Conservation (phyloP, 495 filamentous ascomycete species). For the Saxophila tyrrhenica region DNA sequence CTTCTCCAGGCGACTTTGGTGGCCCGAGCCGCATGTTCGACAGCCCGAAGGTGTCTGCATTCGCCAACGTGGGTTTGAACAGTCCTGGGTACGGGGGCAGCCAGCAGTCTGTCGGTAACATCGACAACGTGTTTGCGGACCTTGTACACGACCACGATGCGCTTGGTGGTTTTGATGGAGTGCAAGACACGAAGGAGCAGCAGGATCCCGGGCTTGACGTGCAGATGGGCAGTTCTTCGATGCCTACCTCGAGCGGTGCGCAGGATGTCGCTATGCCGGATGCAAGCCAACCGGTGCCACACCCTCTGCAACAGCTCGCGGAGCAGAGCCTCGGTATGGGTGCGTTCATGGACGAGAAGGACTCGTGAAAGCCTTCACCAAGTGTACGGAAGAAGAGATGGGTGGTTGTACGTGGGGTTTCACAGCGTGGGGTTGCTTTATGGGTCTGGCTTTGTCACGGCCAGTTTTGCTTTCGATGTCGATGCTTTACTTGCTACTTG, state of each 20-base stretch:
- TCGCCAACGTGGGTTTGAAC: not conserved
- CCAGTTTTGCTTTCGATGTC: not conserved
- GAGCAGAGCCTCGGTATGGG: not conserved
- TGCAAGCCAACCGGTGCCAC: not conserved
- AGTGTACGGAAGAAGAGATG: not conserved
- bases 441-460: not conserved
- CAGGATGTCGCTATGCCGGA: not conserved
- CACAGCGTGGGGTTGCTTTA: not conserved
- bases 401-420: not conserved
- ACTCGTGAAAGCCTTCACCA: not conserved
- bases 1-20: conserved; percentile 4
- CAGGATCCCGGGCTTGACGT: not conserved
- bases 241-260: not conserved
- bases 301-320: not conserved
- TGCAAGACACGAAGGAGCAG: conserved; percentile 2
- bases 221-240: not conserved
- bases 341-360: not conserved
- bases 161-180: conserved; percentile 8
- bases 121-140: conserved; percentile 19
- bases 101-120: conserved; percentile 9
- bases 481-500: not conserved
- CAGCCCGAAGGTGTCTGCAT: conserved; percentile 1
- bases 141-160: conserved; percentile 17
- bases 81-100: conserved; percentile 12
- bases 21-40: conserved; percentile 5